These are phyloP conservation scores for Leucaena leucocephala DNA, from an alignment of 306 rosid species.

Conservation along the genomic window DNA sequence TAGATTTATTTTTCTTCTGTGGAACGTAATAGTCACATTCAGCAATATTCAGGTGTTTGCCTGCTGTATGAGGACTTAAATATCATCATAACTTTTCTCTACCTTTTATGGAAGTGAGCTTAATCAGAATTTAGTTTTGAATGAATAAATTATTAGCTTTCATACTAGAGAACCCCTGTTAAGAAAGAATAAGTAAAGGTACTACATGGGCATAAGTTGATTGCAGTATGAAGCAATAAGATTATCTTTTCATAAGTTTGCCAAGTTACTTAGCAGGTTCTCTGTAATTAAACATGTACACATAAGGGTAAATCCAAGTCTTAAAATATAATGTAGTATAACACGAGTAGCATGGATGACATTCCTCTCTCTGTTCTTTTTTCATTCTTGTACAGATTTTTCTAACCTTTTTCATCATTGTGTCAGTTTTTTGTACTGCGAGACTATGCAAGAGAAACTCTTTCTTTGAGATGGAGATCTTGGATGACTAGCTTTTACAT, in stretches of 20 bases:
- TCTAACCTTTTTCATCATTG: slow-evolving; percentile 35
- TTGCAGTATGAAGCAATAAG: slow-evolving; percentile 2
- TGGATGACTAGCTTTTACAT: slow-evolving; percentile 98
- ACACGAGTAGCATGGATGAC: neutral
- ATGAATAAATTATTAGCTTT: slow-evolving; percentile 10
- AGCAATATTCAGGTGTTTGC: slow-evolving; percentile 22
- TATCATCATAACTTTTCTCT: slow-evolving; percentile 3
- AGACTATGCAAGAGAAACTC: slow-evolving; percentile 89
- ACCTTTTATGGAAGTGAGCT: neutral
- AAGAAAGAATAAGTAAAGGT: neutral
- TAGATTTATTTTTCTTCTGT: neutral
- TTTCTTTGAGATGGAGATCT: slow-evolving; percentile 95
- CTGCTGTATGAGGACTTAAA: slow-evolving; percentile 6
- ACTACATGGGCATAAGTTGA: neutral
- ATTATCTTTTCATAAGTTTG: slow-evolving; percentile 2
- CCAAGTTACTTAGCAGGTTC: slow-evolving; percentile 10
- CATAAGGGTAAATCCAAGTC: neutral
- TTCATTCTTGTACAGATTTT: slow-evolving; percentile 28
- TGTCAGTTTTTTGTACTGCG: slow-evolving; percentile 81
- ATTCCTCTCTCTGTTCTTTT: slow-evolving; percentile 18
- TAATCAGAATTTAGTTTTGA: slow-evolving; percentile 10
- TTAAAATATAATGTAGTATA: neutral
- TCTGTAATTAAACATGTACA: neutral
- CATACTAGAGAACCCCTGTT: neutral
- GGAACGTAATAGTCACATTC: neutral